Base-by-base conservation (phyloP, 768 basidiomycete genomes). In the Hebeloma cylindrosporum region DNA sequence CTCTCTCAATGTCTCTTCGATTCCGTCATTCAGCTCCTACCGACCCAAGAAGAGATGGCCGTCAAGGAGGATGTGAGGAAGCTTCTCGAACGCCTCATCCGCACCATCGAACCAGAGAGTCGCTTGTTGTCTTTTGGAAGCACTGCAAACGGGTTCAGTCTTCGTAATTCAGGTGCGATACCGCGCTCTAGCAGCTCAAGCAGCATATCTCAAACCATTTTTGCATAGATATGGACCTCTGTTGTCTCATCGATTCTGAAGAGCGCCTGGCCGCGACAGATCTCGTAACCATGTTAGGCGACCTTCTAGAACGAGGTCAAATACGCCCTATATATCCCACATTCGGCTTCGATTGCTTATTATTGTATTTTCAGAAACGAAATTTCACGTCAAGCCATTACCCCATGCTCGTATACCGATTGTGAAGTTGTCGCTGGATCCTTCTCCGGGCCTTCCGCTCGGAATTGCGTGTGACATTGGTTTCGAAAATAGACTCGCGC, bases 381-480 rank as follows among this genome's bases (percentile, higher is more conserved):
- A 93, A 64, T 94, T 95, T 61, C 83, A 88, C 60, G 94, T 98
- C 71, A 97, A 98, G 66, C 86, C 93, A 8, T 74, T 99, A 17
- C 94, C 95, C 7, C 88, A 93, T 68, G 95, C 95, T 8, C 87
- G 95, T 58, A 97, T 98, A 74, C 95, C 95, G 25, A 99, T 99
- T 61, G 92, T 99, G 60, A 99, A 99, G 72, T 77, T 99, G 42
- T 92, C 89, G 17, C 79, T 98, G 18, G 85, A 91, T 62, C 89
- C 91, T 13, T 88, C 89, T 2, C 83, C 83, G 8, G 82, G 84
- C 4, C 71, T 92, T 10, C 85, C 86, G 7, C 77, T 81, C 39
- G 94, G 93, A 44, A 95, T 99, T 56, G 89, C 94, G 5, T 97
- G 95, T 62, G 95, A 99, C 64, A 99, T 99, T 53, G 95, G 95